Conservation (phyloP, 2,329 filamentous ascomycete genomes). For the Claviceps maximensis region DNA sequence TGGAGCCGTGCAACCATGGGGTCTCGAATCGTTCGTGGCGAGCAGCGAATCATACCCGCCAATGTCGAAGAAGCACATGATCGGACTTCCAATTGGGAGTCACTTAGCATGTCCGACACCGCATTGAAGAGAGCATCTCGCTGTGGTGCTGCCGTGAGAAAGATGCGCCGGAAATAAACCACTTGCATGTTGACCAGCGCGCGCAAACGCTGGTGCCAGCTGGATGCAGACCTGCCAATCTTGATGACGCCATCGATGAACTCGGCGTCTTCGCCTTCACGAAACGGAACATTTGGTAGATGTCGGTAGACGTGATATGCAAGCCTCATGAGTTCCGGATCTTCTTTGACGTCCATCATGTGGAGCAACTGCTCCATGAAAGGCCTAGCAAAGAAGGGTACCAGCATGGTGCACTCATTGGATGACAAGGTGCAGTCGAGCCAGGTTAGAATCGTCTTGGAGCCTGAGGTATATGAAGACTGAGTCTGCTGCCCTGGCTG, state of each 20-base stretch:
- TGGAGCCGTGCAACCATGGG: slow-evolving; percentile 65
- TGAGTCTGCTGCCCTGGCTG: slow-evolving; percentile 82
- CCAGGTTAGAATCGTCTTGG: slow-evolving; percentile 93
- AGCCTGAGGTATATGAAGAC: slow-evolving; percentile 86
- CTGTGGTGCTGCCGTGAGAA: slow-evolving; percentile 63
- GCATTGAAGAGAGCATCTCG: slow-evolving; percentile 75
- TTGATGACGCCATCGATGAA: slow-evolving; percentile 80
- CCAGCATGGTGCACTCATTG: slow-evolving; percentile 81
- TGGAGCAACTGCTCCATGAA: slow-evolving; percentile 90
- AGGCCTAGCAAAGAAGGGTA: slow-evolving; percentile 77
- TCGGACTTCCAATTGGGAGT: slow-evolving; percentile 85
- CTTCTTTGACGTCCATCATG: slow-evolving; percentile 99
- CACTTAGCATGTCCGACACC: slow-evolving; percentile 90
- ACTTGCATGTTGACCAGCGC: slow-evolving; percentile 98
- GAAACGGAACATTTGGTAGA: slow-evolving; percentile 87
- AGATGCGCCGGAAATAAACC: slow-evolving; percentile 92
- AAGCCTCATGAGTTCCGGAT: slow-evolving; percentile 84
- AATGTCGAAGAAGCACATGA: slow-evolving; percentile 85
- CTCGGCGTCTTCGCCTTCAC: slow-evolving; percentile 66
- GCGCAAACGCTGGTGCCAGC: slow-evolving; percentile 91
- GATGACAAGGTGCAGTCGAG: slow-evolving; percentile 83
- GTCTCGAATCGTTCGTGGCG: slow-evolving; percentile 64
- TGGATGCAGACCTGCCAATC: slow-evolving; percentile 70
- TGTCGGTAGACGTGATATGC: slow-evolving; percentile 97
- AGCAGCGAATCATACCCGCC: slow-evolving; percentile 96